Base-by-base conservation (phyloP, 1,284 basidiomycete genomes). In the Ganoderma leucocontextum region DNA sequence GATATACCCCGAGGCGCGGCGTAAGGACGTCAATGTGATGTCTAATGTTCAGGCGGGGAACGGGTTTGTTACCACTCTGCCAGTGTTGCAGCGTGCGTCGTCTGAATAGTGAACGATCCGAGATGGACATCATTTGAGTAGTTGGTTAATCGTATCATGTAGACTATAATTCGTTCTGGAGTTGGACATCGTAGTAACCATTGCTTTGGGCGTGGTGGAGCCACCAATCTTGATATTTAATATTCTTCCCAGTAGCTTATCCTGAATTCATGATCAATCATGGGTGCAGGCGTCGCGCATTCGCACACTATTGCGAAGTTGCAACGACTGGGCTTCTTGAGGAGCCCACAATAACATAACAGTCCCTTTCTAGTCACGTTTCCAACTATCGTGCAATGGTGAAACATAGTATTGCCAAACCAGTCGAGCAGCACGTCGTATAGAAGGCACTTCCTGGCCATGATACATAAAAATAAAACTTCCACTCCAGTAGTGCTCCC, bases 321-420 rank as follows among this genome's bases (percentile, higher is more conserved):
- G 9, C 4, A 8, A n/a, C 5, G n/a, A 19, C 3, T 44, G 8
- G 3, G 52, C 52, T 19, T 52, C 1, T 5, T 7, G 42, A 47
- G 44, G 6, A n/a, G 44, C 9, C 44, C 0, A n/a, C 19, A 29
- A 52, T 4, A 6, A 49, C 12, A 29, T 25, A 8, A 8, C 22
- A 12, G 4, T 12, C 17, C 29, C 49, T 52, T 15, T 29, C 49
- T 5, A 29, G 25, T 36, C 55, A n/a, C 33, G 5, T 35, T 33
- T 35, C 22, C 7, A 47, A n/a, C 9, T 22, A 55, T 6, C 6
- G 15, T 35, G 29, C 29, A 33, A 33, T 4, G 1, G 6, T n/a
- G 10, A 60, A 60, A 25, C 2, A 38, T 59, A 9, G 17, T n/a
- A 60, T 60, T 60, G 38, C 58, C 12, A 38, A 60, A 41, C 58